Base-by-base conservation (phyloP, 768 basidiomycete species). In the Termitomyces sp. region DNA sequence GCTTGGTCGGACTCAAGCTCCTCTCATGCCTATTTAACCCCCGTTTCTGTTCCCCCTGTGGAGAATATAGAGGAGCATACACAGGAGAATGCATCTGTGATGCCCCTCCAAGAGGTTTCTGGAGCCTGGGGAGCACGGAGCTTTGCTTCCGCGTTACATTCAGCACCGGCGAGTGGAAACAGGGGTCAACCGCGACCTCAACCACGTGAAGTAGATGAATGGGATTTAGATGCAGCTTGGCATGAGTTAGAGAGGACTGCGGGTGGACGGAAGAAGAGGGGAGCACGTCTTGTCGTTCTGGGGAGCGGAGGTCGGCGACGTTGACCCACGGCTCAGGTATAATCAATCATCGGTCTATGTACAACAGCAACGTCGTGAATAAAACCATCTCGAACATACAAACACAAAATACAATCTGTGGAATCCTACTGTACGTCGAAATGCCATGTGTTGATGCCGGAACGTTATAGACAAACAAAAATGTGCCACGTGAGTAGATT, bases 111-210 rank as follows among this genome's bases (percentile, higher is more conserved):
- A 32, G 64, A 64, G 18, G 55, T 67, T 13, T 61, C 78, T 8
- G 89, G 89, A 20, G 89, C 83, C 30, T 93, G 91, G 92, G 91
- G 91, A 26, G 75, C 79, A 18, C 78, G 88, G 57, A 93, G 89
- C 64, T 94, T 95, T 70, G 93, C 93, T 13, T 86, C 89, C 10
- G 88, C 91, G 0, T 72, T 88, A 58, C 85, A 88, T 68, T 79
- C 87, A 16, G 67, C 79, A 49, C 67, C 77, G 28, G 64, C 73
- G 4, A 58, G 30, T 30, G 51, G 33, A 32, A 70, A 61, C 28
- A 61, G 66, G n/a, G 64, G 65, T 46, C 72, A 69, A 52, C 71
- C 63, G 50, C 67, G 66, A 40, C 57, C 69, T 51, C 69, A 69
- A 61, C 69, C 73, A 28, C 64, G 67, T 49, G 71, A 74, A 55